Evolutionary conservation across 495 filamentous ascomycete genomes (phyloP).

Genomic region (Trichoderma erinaceum): DNA sequence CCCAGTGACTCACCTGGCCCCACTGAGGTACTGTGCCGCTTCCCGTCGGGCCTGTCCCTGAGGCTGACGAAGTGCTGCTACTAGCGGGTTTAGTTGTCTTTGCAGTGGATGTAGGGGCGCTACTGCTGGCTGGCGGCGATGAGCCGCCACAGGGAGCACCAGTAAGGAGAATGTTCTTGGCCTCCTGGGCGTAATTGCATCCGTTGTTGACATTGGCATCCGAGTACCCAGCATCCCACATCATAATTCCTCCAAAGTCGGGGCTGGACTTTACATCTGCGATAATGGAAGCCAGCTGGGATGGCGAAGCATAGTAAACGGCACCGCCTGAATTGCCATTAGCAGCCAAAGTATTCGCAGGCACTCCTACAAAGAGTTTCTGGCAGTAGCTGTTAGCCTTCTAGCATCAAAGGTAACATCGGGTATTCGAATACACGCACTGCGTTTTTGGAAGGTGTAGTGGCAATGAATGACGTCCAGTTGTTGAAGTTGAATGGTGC

Average conservation of each 20-base stretch:
- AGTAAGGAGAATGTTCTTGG: constrained; percentile 26
- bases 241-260: constrained; percentile 49
- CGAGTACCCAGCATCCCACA: constrained; percentile 48
- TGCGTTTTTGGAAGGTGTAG: constrained; percentile 45
- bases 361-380: constrained; percentile 53
- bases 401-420: background rate
- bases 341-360: constrained; percentile 37
- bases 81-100: background rate
- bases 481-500: constrained; percentile 52
- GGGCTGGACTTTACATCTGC: constrained; percentile 27
- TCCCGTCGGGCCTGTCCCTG: constrained; percentile 8
- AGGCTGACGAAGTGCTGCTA: constrained; percentile 12
- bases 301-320: constrained; percentile 39
- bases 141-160: constrained; percentile 21
- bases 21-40: constrained; percentile 20
- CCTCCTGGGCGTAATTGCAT: constrained; percentile 39
- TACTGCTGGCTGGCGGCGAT: background rate
- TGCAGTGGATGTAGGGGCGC: background rate
- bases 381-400: background rate
- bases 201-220: constrained; percentile 37
- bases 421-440: background rate
- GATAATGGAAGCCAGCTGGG: constrained; percentile 32
- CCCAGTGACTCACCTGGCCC: constrained; percentile 20
- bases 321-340: constrained; percentile 25
- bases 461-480: constrained; percentile 52